Percentiles rank a stretch among this genome's conserved stretches.
phyloP scores from a whole-genome alignment of 108 stramenopile species.

The Schizochytrium sp. region DNA sequence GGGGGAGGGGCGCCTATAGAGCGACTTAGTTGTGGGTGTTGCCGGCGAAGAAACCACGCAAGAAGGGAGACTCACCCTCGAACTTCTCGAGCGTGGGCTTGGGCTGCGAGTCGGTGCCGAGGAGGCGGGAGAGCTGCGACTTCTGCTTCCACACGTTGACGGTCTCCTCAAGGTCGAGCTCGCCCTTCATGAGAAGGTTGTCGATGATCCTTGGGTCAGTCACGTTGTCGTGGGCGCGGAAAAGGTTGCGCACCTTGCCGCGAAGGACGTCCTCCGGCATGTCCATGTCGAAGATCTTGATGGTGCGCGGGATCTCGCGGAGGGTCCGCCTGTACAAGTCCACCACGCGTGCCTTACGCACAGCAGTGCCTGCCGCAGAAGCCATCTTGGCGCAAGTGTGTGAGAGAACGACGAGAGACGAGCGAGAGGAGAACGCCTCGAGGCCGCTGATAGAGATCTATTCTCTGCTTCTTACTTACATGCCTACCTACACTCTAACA shows the following conservation, averaged over 20 bases:
- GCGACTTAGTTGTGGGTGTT: too few species aligned
- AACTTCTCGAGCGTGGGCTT: slow-evolving; percentile 6
- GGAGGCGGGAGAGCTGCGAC: slow-evolving; percentile 65
- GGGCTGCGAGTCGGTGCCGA: slow-evolving; percentile 58
- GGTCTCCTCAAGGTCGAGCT: slow-evolving; percentile 73
- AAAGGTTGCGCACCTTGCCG: slow-evolving; percentile 46
- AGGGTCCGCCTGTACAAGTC: slow-evolving; percentile 58
- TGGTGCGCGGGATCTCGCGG: slow-evolving; percentile 50
- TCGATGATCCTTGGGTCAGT: slow-evolving; percentile 68
- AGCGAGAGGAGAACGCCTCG: too few species aligned
- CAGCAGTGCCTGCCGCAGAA: not conserved
- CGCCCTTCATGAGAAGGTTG: slow-evolving; percentile 69
- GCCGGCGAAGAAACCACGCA: slow-evolving; percentile 55
- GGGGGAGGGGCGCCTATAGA: too few species aligned
- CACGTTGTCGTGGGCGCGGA: slow-evolving; percentile 63
- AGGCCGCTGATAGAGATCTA: too few species aligned
- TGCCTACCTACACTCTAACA: too few species aligned
- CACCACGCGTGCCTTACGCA: slow-evolving; percentile 60
- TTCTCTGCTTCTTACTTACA: too few species aligned
- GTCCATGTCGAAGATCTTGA: slow-evolving; percentile 54
- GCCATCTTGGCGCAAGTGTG: too few species aligned
- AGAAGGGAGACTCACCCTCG: slow-evolving; percentile 14
- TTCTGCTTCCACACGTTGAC: slow-evolving; percentile 73
- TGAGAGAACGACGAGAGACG: too few species aligned
- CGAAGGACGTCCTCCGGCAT: slow-evolving; percentile 57